Percentiles rank a stretch among this genome's conserved stretches.
Evolutionary conservation across 2,329 filamentous ascomycete species (phyloP).

Genomic region (Penicillium psychrosexuale): DNA sequence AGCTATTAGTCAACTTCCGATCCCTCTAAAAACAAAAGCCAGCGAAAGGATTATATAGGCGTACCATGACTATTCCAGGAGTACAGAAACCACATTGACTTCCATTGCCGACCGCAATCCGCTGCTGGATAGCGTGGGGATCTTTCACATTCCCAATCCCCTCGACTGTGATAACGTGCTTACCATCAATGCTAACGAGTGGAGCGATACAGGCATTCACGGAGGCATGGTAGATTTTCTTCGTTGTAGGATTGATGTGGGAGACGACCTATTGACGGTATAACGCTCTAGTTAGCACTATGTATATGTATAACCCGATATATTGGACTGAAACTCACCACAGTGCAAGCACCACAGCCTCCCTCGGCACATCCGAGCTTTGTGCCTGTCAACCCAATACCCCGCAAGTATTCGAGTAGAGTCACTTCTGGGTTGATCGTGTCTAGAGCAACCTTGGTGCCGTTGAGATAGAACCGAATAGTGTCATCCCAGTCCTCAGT

Average conservation of each 20-base stretch:
- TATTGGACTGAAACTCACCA: slow-evolving; percentile 49
- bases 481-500: slow-evolving; percentile 82
- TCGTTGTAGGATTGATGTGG: slow-evolving; percentile 88
- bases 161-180: slow-evolving; percentile 97
- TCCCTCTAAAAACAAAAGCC: neutral
- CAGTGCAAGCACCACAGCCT: slow-evolving; percentile 92
- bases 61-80: slow-evolving; percentile 87
- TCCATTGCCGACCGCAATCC: slow-evolving; percentile 85
- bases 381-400: slow-evolving; percentile 89
- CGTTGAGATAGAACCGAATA: slow-evolving; percentile 89
- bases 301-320: neutral
- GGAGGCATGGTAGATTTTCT: slow-evolving; percentile 90
- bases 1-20: slow-evolving; percentile 6
- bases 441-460: slow-evolving; percentile 81
- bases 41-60: slow-evolving; percentile 1
- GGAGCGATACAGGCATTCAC: slow-evolving; percentile 95
- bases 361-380: slow-evolving; percentile 97
- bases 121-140: slow-evolving; percentile 86
- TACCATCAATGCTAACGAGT: slow-evolving; percentile 88
- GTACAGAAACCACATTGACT: slow-evolving; percentile 97
- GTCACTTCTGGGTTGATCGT: slow-evolving; percentile 88
- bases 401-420: slow-evolving; percentile 85
- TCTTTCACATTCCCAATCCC: slow-evolving; percentile 85
- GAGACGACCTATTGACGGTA: slow-evolving; percentile 63
- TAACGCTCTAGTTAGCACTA: slow-evolving; percentile 18